Evolutionary conservation across 495 filamentous ascomycete genomes (phyloP), one percentile per base, ranked within the genome.

Genomic region (Tuber microsphaerosporum): DNA sequence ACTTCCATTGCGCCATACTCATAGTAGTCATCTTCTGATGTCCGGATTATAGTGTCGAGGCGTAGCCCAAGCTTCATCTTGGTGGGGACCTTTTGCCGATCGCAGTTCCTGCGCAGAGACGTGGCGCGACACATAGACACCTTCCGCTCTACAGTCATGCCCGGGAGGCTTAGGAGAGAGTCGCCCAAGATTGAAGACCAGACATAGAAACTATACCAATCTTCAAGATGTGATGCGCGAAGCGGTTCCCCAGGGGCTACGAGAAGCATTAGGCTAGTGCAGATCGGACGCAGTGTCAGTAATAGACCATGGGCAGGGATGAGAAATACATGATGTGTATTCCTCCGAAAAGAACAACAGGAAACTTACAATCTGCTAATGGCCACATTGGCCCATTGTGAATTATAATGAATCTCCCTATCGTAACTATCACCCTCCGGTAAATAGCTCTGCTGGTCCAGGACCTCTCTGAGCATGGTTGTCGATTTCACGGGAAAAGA

Each of bases 141-240:
- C 16, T 80, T 79, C n/a, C 77, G 77, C 37, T 79, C 77, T 39
- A 79, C 72, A 9, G 77, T 79, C 78, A 79, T 80, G 4, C 71
- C 71, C 1, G 42, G 65, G n/a, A 80, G 77, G 41, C 76, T 71
- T 7, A 75, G 48, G 34, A 80, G 56, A 26, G 70, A 76, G 70
- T 69, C 68, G 37, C 80, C 78, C 43, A 80, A 45, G 19, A 80
- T 74, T 1, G 71, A 69, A 22, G 78, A 79, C 78, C 78, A 80
- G 37, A 80, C 14, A 44, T 79, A 69, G 20, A 74, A 80, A 17
- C 46, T 71, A 48, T 80, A 80, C 78, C 77, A 80, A 68, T 73
- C 78, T 72, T 80, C 78, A 7, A 80, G 42, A 39, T 80, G 78
- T 16, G 46, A 26, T 39, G 77, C 68, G 20, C 77, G 69, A 10